Percentiles rank a stretch among this genome's conserved stretches.
These are phyloP conservation scores for Agrostemma githago DNA, from an alignment of 148 eudicot species.

Conservation along the genomic window DNA sequence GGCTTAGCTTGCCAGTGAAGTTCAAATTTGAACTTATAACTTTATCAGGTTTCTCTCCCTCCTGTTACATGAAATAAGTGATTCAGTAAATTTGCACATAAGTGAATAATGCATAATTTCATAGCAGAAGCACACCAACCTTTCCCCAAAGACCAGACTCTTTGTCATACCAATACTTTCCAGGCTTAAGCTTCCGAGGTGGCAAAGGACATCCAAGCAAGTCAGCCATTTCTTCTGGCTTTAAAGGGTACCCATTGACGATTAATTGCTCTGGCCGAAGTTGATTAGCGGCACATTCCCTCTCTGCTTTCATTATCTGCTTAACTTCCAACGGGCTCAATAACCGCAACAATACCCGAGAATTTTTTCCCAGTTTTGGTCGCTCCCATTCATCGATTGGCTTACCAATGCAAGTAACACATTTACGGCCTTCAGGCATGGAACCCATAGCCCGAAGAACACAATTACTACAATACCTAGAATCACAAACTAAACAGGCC, in stretches of 20 bases:
- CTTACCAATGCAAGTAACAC: constrained; percentile 90
- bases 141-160: constrained; percentile 97
- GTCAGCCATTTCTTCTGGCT: constrained; percentile 92
- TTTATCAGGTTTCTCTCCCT: constrained; percentile 87
- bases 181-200: constrained; percentile 82
- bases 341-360: constrained; percentile 70
- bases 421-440: constrained; percentile 98
- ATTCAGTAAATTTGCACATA: constrained; percentile 5
- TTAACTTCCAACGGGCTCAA: constrained; percentile 91
- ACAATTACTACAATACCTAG: constrained; percentile 81
- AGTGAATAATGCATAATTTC: neutral
- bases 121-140: constrained; percentile 34
- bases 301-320: constrained; percentile 95
- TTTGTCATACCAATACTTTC: constrained; percentile 93
- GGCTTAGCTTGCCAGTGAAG: constrained; percentile 78
- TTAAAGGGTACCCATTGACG: constrained; percentile 75
- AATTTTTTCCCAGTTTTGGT: constrained; percentile 66
- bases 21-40: constrained; percentile 79
- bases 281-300: constrained; percentile 95
- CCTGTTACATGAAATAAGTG: constrained; percentile 49
- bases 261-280: constrained; percentile 89
- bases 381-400: constrained; percentile 81
- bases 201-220: constrained; percentile 83
- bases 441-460: constrained; percentile 99
- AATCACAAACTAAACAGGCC: constrained; percentile 77